These are phyloP conservation scores for Babjeviella inositovora DNA, from an alignment of 805 yeast species.

Conservation along the genomic window DNA sequence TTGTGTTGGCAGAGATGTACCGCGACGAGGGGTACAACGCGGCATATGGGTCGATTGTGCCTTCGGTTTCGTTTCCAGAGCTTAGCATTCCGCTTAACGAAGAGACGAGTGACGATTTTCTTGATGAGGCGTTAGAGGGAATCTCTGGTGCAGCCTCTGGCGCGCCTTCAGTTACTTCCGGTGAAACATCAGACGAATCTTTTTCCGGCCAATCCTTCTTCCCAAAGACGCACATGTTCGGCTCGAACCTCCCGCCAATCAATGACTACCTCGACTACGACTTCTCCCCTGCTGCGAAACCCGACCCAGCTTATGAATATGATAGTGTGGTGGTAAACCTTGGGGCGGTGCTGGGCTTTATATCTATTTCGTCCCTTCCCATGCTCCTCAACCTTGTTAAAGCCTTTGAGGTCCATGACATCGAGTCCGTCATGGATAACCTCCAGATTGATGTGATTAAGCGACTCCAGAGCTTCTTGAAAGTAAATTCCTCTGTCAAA, in stretches of 20 bases:
- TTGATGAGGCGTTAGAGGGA: too few relatives aligned
- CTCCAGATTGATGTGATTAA: constrained; percentile 45
- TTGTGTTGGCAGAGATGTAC: constrained; percentile 36
- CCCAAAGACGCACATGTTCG: too few relatives aligned
- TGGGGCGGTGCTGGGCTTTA: constrained; percentile 26
- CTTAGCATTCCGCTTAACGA: constrained; percentile 42
- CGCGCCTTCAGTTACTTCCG: constrained; percentile 2
- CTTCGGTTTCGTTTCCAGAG: constrained; percentile 49
- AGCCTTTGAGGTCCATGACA: constrained; percentile 15
- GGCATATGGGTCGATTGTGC: constrained; percentile 32
- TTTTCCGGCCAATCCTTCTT: too few relatives aligned
- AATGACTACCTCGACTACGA: constrained; percentile 12
- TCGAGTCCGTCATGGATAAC: constrained; percentile 40
- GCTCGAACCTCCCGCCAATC: too few relatives aligned
- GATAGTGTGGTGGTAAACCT: constrained; percentile 40
- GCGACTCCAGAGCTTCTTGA: constrained; percentile 16
- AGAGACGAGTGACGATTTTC: constrained; percentile 24
- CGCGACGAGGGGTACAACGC: constrained; percentile 31
- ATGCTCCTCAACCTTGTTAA: constrained; percentile 18
- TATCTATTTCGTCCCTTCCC: constrained; percentile 18
- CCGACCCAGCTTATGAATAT: constrained; percentile 27
- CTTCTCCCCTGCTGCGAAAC: constrained; percentile 4
- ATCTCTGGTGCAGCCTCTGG: too few relatives aligned
- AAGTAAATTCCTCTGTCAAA: constrained; percentile 13
- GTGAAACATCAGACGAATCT: too few relatives aligned